Evolutionary conservation across 2,329 filamentous ascomycete species (phyloP).

Genomic region (Ilyonectria destructans): DNA sequence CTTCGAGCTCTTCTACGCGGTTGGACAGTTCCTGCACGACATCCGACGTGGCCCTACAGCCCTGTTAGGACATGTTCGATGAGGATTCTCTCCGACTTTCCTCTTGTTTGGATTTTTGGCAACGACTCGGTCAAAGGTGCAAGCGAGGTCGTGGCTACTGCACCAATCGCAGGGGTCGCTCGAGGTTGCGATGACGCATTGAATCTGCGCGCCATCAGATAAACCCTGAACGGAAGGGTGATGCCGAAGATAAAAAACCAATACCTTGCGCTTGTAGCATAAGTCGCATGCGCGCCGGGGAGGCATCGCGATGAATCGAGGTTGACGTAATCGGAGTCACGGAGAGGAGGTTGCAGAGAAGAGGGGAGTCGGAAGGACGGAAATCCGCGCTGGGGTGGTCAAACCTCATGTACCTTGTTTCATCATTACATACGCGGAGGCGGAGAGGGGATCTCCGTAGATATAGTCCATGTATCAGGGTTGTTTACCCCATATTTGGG

Average conservation of each 20-base stretch:
- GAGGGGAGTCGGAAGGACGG: constrained; percentile 1
- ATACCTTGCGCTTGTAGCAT: constrained; percentile 44
- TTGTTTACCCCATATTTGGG: not conserved
- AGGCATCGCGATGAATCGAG: constrained; percentile 32
- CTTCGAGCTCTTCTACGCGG: constrained; percentile 41
- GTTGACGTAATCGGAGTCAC: constrained; percentile 40
- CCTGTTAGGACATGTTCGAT: not conserved
- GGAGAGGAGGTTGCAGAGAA: constrained; percentile 16
- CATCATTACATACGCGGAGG: constrained; percentile 6
- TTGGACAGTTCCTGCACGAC: constrained; percentile 43
- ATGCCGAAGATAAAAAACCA: not conserved
- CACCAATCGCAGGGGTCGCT: constrained; percentile 45
- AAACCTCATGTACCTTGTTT: constrained; percentile 7
- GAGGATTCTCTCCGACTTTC: constrained; percentile 16
- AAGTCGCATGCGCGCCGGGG: constrained; percentile 40
- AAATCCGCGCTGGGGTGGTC: constrained; percentile 2
- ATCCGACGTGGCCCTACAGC: constrained; percentile 36
- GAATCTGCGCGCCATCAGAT: constrained; percentile 36
- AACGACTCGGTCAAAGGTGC: constrained; percentile 44
- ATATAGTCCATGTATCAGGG: not conserved
- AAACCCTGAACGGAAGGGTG: not conserved
- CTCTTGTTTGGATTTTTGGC: constrained; percentile 41
- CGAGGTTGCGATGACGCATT: constrained; percentile 40
- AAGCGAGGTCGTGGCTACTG: constrained; percentile 39
- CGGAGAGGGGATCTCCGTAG: not conserved